Evolutionary conservation across 257 asterid genomes (phyloP), one percentile per base, ranked within the genome.

Genomic region (Echites panduratus): DNA sequence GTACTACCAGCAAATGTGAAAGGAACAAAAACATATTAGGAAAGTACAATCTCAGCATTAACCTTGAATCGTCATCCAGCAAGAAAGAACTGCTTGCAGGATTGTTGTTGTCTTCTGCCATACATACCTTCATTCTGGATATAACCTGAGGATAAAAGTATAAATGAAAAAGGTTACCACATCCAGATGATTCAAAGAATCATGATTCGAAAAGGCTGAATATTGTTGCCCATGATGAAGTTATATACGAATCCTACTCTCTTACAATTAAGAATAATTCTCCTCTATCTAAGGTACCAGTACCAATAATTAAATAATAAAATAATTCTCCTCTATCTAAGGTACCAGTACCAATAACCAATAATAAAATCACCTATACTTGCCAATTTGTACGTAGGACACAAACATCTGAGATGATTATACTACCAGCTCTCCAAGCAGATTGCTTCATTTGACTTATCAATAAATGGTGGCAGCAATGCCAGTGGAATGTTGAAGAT

Each of bases 1-100:
- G 38, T 59, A 57, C 22, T 66, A 44, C 29, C 5, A 35, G 54
- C 38, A 27, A 41, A 50, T 45, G n/a, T 1, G 68, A 45, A 29
- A 54, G 27, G 41, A n/a, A 66, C 49, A 80, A 44, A 70, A 38
- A 47, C 73, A 52, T 49, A 43, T 68, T 68, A 24, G 49, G 48
- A 69, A 72, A 41, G n/a, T n/a, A 47, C 32, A 24, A 78, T 77
- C 63, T 72, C 72, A 66, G 72, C 66, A 80, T 74, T 71, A 78
- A 94, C 99, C 99, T 95, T 53, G 98, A 95, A 87, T 95, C 99
- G 49, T 95, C 99, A 63, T 95, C 99, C 78, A 95, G 88, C 82
- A 95, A 83, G 89, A 95, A 95, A 32, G 99, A 95, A 82, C 96
- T 95, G 86, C 99, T 95, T 78, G 89, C 99, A 64, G 99, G 96